Conservation (phyloP, 148 eudicot species). For the Arbutus unedo region DNA sequence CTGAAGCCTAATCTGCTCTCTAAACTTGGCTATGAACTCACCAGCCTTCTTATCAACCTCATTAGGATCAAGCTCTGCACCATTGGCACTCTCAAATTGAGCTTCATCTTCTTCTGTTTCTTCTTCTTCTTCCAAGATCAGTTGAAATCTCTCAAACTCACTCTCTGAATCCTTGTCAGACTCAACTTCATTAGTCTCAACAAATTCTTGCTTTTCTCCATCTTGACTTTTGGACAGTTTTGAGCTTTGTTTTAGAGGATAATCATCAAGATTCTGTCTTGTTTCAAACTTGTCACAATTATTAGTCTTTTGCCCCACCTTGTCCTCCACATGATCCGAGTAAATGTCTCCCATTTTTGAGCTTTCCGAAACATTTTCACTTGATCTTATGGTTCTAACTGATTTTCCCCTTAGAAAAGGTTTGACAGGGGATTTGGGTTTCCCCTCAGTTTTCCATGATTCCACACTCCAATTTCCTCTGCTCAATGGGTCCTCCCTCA, state of each 20-base stretch:
- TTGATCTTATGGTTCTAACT: slow-evolving; percentile 69
- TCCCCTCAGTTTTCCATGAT: slow-evolving; percentile 16
- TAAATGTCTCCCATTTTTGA: slow-evolving; percentile 16
- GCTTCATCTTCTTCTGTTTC: slow-evolving; percentile 26
- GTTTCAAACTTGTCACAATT: slow-evolving; percentile 23
- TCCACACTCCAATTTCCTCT: slow-evolving; percentile 37
- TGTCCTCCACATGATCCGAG: slow-evolving; percentile 19
- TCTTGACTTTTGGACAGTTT: slow-evolving; percentile 18
- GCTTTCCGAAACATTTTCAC: slow-evolving; percentile 22
- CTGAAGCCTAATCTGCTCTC: slow-evolving; percentile 79
- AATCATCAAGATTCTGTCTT: slow-evolving; percentile 14
- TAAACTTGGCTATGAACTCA: slow-evolving; percentile 91
- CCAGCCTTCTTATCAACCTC: slow-evolving; percentile 88
- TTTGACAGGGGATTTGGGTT: slow-evolving; percentile 22
- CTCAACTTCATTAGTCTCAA: slow-evolving; percentile 7
- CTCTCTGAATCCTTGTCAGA: slow-evolving; percentile 20
- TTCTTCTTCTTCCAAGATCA: slow-evolving; percentile 26
- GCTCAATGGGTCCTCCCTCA: slow-evolving; percentile 23
- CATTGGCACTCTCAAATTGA: slow-evolving; percentile 25
- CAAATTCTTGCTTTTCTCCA: slow-evolving; percentile 34
- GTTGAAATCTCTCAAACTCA: slow-evolving; percentile 14
- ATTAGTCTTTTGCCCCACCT: slow-evolving; percentile 17
- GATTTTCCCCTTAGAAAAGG: slow-evolving; percentile 61
- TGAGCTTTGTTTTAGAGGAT: slow-evolving; percentile 12
- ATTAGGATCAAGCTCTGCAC: slow-evolving; percentile 42